Evolutionary conservation across 2,329 filamentous ascomycete genomes (phyloP).

Genomic region (Trichoderma simmonsii): DNA sequence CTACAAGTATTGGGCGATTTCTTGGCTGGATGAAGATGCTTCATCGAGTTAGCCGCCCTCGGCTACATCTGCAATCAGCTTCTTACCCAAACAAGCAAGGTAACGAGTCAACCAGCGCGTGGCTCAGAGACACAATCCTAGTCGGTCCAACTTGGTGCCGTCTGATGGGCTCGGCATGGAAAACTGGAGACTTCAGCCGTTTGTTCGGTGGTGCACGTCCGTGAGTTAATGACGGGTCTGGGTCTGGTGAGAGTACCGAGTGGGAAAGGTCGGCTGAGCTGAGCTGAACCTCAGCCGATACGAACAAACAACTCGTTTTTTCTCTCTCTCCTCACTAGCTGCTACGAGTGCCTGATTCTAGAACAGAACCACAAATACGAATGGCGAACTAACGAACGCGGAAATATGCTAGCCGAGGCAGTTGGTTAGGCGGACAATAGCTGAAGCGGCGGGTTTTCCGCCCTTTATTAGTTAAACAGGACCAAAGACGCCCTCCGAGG

Average conservation of each 20-base stretch:
- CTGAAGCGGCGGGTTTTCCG: not conserved
- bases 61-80: not conserved
- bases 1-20: not conserved
- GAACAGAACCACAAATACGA: slow-evolving; percentile 5
- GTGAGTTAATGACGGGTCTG: not conserved
- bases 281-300: slow-evolving; percentile 8
- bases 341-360: slow-evolving; percentile 1
- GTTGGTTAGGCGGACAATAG: not conserved
- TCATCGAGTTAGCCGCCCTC: not conserved
- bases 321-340: not conserved
- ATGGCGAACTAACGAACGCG: not conserved
- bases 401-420: slow-evolving; percentile 1
- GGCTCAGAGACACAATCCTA: not conserved
- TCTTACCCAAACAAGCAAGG: slow-evolving; percentile 2
- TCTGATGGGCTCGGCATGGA: slow-evolving; percentile 1
- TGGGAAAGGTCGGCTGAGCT: slow-evolving; percentile 4
- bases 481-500: not conserved
- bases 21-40: not conserved
- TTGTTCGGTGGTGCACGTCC: not conserved
- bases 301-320: not conserved
- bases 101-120: not conserved
- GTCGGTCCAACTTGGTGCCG: slow-evolving; percentile 6
- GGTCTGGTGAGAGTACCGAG: not conserved
- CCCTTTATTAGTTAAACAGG: not conserved
- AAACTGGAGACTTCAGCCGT: not conserved